Percentiles rank a stretch among this genome's conserved stretches.
phyloP scores from a whole-genome alignment of 2,329 filamentous ascomycete genomes.

The Microdochium bolleyi region DNA sequence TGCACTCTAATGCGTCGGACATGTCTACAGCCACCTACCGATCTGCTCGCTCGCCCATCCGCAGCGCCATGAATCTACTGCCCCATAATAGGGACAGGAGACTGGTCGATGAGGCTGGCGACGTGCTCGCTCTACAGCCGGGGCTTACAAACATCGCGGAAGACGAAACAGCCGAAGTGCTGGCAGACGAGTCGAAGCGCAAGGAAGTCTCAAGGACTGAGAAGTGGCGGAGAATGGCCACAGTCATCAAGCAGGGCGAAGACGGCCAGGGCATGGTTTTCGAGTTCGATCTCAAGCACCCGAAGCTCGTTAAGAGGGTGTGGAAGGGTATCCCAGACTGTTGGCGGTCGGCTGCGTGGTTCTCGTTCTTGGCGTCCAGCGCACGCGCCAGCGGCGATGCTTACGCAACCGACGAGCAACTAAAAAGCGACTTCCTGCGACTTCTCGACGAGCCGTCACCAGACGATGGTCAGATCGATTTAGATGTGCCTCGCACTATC shows the following conservation, averaged over 20 bases:
- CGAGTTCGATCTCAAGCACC: slow-evolving; percentile 73
- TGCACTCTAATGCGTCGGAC: slow-evolving; percentile 49
- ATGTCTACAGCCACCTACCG: slow-evolving; percentile 41
- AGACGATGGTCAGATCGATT: slow-evolving; percentile 94
- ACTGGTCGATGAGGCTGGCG: slow-evolving; percentile 57
- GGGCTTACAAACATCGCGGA: slow-evolving; percentile 48
- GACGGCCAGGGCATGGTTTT: slow-evolving; percentile 53
- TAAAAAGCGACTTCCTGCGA: slow-evolving; percentile 64
- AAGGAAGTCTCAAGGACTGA: slow-evolving; percentile 57
- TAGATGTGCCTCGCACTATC: slow-evolving; percentile 93
- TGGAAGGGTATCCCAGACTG: slow-evolving; percentile 98
- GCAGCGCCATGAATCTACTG: slow-evolving; percentile 50
- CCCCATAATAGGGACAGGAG: slow-evolving; percentile 54
- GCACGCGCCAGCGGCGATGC: slow-evolving; percentile 53
- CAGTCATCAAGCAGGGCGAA: slow-evolving; percentile 39
- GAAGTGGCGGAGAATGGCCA: slow-evolving; percentile 63
- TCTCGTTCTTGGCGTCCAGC: slow-evolving; percentile 77
- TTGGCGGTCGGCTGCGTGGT: slow-evolving; percentile 92
- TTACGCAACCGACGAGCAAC: slow-evolving; percentile 60
- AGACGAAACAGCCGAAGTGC: slow-evolving; percentile 43
- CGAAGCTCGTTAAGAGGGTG: slow-evolving; percentile 82
- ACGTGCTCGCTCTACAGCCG: slow-evolving; percentile 55
- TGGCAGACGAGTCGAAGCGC: slow-evolving; percentile 47
- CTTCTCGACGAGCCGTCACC: slow-evolving; percentile 68
- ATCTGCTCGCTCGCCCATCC: slow-evolving; percentile 46